These are phyloP conservation scores for Solanum lycopersicoides DNA, from an alignment of 257 asterid genomes.

Conservation along the genomic window DNA sequence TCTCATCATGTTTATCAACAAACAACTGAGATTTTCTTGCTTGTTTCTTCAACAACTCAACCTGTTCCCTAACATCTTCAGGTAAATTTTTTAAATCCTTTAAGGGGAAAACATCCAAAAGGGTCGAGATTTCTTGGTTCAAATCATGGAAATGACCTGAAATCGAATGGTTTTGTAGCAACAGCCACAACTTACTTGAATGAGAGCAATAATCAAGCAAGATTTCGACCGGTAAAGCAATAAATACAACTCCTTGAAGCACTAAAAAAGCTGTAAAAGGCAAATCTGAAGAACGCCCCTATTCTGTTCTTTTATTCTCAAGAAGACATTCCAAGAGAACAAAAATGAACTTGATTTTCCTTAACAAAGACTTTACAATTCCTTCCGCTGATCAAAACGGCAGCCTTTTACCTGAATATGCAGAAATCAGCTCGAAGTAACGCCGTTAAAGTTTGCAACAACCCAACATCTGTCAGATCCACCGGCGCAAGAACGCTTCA, in stretches of 20 bases:
- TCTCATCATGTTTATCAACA: slow-evolving; percentile 52
- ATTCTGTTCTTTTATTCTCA: slow-evolving; percentile 7
- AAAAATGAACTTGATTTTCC: slow-evolving; percentile 58
- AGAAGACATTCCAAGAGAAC: slow-evolving; percentile 48
- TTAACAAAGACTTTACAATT: slow-evolving; percentile 53
- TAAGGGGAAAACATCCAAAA: slow-evolving; percentile 78
- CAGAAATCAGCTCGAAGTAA: slow-evolving; percentile 44
- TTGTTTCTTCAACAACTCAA: slow-evolving; percentile 55
- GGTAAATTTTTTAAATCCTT: slow-evolving; percentile 28
- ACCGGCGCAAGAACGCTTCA: slow-evolving; percentile 75
- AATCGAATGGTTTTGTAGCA: slow-evolving; percentile 67
- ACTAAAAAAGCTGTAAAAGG: slow-evolving; percentile 38
- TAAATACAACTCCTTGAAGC: slow-evolving; percentile 93
- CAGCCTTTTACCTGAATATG: slow-evolving; percentile 24
- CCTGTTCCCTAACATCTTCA: slow-evolving; percentile 65
- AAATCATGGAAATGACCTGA: slow-evolving; percentile 83
- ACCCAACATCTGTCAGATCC: slow-evolving; percentile 48
- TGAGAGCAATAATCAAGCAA: slow-evolving; percentile 61
- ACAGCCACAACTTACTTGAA: slow-evolving; percentile 78
- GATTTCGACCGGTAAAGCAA: slow-evolving; percentile 74
- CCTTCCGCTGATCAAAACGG: slow-evolving; percentile 43
- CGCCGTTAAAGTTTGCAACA: slow-evolving; percentile 42
- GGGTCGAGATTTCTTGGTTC: slow-evolving; percentile 71
- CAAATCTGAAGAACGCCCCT: slow-evolving; percentile 17
- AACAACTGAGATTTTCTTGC: slow-evolving; percentile 40